These are phyloP conservation scores for Coniferiporia sulphurascens DNA, from an alignment of 1,284 basidiomycete genomes.

Conservation along the genomic window DNA sequence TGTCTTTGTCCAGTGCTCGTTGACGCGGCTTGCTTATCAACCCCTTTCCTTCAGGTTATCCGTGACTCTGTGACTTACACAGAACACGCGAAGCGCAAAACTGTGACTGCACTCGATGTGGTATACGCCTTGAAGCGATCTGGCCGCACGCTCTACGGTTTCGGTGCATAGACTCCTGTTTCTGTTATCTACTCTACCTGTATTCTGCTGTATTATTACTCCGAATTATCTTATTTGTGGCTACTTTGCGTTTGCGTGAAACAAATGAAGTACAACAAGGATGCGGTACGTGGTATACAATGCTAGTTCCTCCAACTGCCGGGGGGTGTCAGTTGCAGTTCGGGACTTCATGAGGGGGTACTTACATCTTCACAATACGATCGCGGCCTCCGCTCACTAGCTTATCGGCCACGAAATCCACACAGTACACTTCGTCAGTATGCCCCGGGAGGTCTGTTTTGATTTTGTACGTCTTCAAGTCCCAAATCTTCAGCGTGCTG, in stretches of 20 bases:
- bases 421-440: conserved; percentile 97
- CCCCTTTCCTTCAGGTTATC: conserved; percentile 55
- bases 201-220: conserved; percentile 5
- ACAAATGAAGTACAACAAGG: too few relatives aligned
- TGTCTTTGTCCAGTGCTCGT: not conserved
- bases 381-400: conserved; percentile 90
- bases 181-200: not conserved
- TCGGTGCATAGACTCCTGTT: conserved; percentile 32
- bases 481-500: conserved; percentile 95
- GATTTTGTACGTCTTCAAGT: conserved; percentile 91
- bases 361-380: conserved; percentile 68
- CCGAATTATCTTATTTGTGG: conserved; percentile 9
- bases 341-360: not conserved
- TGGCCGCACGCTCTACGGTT: conserved; percentile 84
- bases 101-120: conserved; percentile 84
- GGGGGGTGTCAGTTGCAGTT: not conserved
- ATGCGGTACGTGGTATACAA: too few relatives aligned
- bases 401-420: conserved; percentile 97
- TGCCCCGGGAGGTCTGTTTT: conserved; percentile 93
- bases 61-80: conserved; percentile 95
- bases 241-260: conserved; percentile 35
- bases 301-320: conserved; percentile 31
- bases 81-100: conserved; percentile 92
- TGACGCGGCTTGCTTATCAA: not conserved
- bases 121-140: conserved; percentile 93